Percentiles rank a stretch among this genome's conserved stretches.
Evolutionary conservation across 1,284 basidiomycete genomes (phyloP).

Genomic region (Vanrija sp.): DNA sequence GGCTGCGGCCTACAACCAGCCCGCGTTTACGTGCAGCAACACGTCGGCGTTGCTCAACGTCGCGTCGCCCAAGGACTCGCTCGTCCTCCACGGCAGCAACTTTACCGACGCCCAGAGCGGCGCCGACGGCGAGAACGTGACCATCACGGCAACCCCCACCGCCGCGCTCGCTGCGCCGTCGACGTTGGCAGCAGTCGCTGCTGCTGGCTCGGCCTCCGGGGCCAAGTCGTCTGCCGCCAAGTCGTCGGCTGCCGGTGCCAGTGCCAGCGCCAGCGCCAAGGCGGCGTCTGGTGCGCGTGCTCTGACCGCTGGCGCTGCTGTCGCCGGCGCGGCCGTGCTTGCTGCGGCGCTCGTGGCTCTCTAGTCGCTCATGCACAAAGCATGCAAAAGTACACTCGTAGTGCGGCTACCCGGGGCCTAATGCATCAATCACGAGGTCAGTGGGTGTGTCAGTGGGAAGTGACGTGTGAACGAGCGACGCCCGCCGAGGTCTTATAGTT

Average conservation of each 20-base stretch:
- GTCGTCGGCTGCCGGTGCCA: background rate
- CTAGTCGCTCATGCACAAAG: background rate
- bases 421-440: background rate
- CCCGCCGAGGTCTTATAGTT: too few relatives aligned
- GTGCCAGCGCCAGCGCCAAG: background rate
- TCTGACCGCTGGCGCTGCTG: background rate
- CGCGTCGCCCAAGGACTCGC: conserved; percentile 2
- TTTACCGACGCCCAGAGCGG: background rate
- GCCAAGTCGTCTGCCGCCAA: background rate
- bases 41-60: background rate
- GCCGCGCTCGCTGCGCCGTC: background rate
- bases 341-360: background rate
- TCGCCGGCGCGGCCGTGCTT: background rate
- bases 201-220: background rate
- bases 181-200: background rate
- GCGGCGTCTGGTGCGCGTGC: background rate
- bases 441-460: too few relatives aligned
- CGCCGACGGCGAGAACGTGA: background rate
- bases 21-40: conserved; percentile 3
- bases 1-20: background rate
- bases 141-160: background rate
- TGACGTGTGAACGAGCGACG: too few relatives aligned
- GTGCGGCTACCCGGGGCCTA: background rate
- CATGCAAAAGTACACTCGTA: background rate
- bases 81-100: background rate